phyloP scores from a whole-genome alignment of 495 filamentous ascomycete genomes.

The Tuber aestivum region DNA sequence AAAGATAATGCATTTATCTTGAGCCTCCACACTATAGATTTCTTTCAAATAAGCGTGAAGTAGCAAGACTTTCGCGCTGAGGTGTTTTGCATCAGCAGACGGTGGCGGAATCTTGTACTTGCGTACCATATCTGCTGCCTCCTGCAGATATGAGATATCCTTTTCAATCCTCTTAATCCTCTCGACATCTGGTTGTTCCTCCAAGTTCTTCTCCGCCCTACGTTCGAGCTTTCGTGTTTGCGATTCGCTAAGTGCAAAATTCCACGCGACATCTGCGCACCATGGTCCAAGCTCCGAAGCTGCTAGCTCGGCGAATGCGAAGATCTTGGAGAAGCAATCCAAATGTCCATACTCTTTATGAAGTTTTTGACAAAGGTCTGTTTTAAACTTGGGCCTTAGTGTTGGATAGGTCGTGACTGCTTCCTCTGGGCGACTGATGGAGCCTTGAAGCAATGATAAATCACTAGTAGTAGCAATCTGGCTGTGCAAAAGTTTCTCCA shows the following conservation, averaged over 20 bases:
- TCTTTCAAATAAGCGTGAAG: conserved; percentile 55
- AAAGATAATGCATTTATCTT: conserved; percentile 81
- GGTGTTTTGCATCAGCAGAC: conserved; percentile 42
- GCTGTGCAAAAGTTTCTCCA: conserved; percentile 72
- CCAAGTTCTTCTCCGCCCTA: conserved; percentile 49
- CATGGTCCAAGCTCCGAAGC: conserved; percentile 67
- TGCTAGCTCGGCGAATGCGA: conserved; percentile 54
- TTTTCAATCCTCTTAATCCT: conserved; percentile 42
- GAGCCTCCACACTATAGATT: conserved; percentile 53
- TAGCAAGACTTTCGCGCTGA: conserved; percentile 68
- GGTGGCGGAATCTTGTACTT: conserved; percentile 50
- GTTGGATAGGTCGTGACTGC: conserved; percentile 54
- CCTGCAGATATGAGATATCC: conserved; percentile 53
- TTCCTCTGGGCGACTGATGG: conserved; percentile 58
- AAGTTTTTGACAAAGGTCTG: conserved; percentile 57
- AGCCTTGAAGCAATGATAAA: conserved; percentile 54
- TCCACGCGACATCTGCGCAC: conserved; percentile 81
- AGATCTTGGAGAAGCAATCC: conserved; percentile 53
- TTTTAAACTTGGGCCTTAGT: conserved; percentile 53
- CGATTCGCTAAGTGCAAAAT: conserved; percentile 60
- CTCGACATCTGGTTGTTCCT: conserved; percentile 29
- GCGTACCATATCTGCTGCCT: conserved; percentile 56
- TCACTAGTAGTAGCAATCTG: conserved; percentile 79
- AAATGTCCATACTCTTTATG: conserved; percentile 54
- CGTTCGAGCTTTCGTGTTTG: conserved; percentile 59